These are phyloP conservation scores for Cryptococcus neoformans DNA, from an alignment of 1,284 basidiomycete genomes.

Conservation along the genomic window DNA sequence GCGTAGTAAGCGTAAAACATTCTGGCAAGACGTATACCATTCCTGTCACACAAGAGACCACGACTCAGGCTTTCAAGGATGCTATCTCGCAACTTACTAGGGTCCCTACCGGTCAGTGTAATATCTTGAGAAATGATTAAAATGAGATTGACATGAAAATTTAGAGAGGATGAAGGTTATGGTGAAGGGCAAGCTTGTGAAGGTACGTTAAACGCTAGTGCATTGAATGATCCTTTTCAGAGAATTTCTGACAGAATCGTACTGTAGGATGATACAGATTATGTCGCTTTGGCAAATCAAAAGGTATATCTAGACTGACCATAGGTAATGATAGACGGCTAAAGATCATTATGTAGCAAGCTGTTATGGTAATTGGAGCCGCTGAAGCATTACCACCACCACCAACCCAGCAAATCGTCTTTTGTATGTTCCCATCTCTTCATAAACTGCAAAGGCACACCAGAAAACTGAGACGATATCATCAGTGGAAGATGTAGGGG, in stretches of 20 bases:
- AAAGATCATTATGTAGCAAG: slow-evolving; percentile 56
- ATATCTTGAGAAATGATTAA: not conserved
- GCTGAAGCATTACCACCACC: slow-evolving; percentile 88
- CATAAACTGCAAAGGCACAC: too few species aligned
- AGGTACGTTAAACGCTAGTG: slow-evolving; percentile 20
- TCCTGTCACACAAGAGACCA: slow-evolving; percentile 55
- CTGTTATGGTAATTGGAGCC: slow-evolving; percentile 65
- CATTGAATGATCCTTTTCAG: not conserved
- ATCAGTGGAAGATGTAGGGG: slow-evolving; percentile 17
- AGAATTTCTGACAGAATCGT: too few species aligned
- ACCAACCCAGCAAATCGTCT: slow-evolving; percentile 72
- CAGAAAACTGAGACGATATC: not conserved
- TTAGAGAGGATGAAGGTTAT: slow-evolving; percentile 93
- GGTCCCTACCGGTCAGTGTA: slow-evolving; percentile 58
- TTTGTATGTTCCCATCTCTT: slow-evolving; percentile 48
- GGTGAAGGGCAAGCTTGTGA: slow-evolving; percentile 76
- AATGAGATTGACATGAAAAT: slow-evolving; percentile 2
- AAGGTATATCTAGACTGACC: slow-evolving; percentile 14
- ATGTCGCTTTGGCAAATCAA: slow-evolving; percentile 55
- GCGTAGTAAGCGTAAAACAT: slow-evolving; percentile 59
- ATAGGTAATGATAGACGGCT: slow-evolving; percentile 1
- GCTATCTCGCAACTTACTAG: slow-evolving; percentile 76
- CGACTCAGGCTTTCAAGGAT: slow-evolving; percentile 72
- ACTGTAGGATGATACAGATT: slow-evolving; percentile 73
- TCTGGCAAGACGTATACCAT: slow-evolving; percentile 67